phyloP scores from a whole-genome alignment of 179 eudicot genomes.

The Silene coronaria region DNA sequence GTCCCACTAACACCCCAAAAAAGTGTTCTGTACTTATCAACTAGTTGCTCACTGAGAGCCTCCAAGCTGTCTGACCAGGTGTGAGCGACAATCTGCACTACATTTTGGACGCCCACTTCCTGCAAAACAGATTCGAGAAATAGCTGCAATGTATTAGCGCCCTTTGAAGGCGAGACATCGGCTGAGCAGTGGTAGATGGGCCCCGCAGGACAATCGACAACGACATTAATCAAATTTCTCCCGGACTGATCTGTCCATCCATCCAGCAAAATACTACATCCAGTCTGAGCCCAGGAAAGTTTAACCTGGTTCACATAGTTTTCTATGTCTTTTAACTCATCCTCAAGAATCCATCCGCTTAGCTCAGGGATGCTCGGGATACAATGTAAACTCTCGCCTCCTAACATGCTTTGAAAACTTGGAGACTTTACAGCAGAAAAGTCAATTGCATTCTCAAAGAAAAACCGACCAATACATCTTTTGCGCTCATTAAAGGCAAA shows the following conservation, averaged over 20 bases:
- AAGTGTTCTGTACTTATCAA: conserved; percentile 30
- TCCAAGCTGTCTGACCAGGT: conserved; percentile 24
- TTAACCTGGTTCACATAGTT: conserved; percentile 24
- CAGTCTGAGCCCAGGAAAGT: conserved; percentile 34
- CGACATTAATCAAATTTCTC: conserved; percentile 27
- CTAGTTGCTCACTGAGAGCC: conserved; percentile 25
- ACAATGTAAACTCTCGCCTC: conserved; percentile 18
- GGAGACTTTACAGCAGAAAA: conserved; percentile 34
- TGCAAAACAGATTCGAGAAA: conserved; percentile 34
- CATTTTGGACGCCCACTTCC: conserved; percentile 38
- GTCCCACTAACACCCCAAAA: conserved; percentile 63
- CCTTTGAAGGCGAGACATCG: conserved; percentile 28
- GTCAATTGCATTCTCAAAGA: conserved; percentile 44
- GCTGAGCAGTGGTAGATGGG: conserved; percentile 32
- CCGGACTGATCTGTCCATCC: conserved; percentile 39
- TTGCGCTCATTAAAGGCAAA: conserved; percentile 22
- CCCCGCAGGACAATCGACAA: conserved; percentile 36
- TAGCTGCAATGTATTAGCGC: conserved; percentile 23
- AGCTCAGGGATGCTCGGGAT: conserved; percentile 35
- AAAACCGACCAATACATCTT: conserved; percentile 41
- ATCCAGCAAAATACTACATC: conserved; percentile 42
- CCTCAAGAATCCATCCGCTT: conserved; percentile 34
- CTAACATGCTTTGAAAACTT: conserved; percentile 47
- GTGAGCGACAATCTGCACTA: conserved; percentile 36
- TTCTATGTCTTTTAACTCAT: conserved; percentile 31